Conservation (phyloP, 2,329 filamentous ascomycete species). For the Dothistroma septosporum region DNA sequence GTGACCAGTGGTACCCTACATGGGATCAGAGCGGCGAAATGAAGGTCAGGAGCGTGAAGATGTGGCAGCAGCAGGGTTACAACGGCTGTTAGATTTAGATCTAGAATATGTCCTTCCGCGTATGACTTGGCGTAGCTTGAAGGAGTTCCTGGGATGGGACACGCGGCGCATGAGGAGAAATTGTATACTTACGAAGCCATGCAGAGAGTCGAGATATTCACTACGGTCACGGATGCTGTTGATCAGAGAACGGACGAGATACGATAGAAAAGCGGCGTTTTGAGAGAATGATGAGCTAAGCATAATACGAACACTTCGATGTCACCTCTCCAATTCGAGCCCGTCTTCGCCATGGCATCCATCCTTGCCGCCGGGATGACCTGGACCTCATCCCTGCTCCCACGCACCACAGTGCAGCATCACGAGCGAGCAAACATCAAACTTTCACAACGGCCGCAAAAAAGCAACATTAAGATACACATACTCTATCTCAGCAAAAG, state of each 20-base stretch:
- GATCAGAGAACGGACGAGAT: not conserved
- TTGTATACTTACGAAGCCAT: not conserved
- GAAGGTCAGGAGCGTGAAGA: constrained; percentile 40
- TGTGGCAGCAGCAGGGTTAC: constrained; percentile 48
- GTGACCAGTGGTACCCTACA: constrained; percentile 36
- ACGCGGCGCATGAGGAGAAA: not conserved
- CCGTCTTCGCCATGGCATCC: no score
- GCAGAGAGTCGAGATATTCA: not conserved
- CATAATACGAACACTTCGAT: not conserved
- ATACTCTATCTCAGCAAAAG: no score
- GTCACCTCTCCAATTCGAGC: no score
- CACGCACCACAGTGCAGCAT: not conserved
- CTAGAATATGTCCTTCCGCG: not conserved
- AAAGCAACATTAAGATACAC: no score
- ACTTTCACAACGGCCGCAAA: no score
- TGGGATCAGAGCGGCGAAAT: constrained; percentile 40
- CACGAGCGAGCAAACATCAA: not conserved
- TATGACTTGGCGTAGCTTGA: not conserved
- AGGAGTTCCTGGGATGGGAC: not conserved
- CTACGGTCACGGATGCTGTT: not conserved
- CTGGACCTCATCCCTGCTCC: no score
- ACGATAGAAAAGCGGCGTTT: constrained; percentile 1
- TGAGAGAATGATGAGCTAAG: not conserved
- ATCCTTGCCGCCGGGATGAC: no score
- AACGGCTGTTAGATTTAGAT: constrained; percentile 39